Evolutionary conservation across 768 basidiomycete species (phyloP), one percentile per base, ranked within the genome.

Genomic region (Hygrocybe coccinea): DNA sequence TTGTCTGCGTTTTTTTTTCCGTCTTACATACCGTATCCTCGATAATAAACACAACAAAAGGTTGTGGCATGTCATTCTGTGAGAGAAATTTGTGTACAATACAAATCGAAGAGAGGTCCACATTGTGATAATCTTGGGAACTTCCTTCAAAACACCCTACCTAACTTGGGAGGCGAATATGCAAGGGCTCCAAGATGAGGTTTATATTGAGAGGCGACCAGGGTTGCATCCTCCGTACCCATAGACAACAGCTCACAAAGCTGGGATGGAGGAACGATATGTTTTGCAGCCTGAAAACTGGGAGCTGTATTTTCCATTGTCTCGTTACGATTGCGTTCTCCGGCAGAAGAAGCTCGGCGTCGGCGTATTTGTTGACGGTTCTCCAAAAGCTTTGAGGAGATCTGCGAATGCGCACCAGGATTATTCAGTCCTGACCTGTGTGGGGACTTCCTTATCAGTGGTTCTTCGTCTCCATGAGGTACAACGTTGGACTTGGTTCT

Each of bases 331-430:
- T 22, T 24, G 10, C 63, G 60, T 62, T 79, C 79, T 22, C 75
- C 77, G 9, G 73, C 79, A 50, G 78, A 79, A 2, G 79, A 79
- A 17, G 79, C 75, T 55, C 79, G 70, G 44, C 76, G 69, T 56
- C 75, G 70, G 38, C 71, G 72, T 33, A 47, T 50, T 44, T 46
- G 15, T 10, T 37, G 41, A 34, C 43, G 58, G 14, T 58, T 49
- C 29, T 52, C 34, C 3, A 9, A 21, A 39, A 14, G 14, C 50
- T 52, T 41, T 14, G 48, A 19, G 11, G 34, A 15, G 50, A 15
- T 36, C 21, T 4, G 9, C 38, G 4, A 3, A 29, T 29, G 29
- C 29, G 29, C 34, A 5, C 36, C 12, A 22, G 29, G 7, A 34
- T 10, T 17, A 5, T 51, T 35, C n/a, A 19, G 2, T 21, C 33